These are phyloP conservation scores for Andrographis paniculata DNA, from an alignment of 305 asterid species.

Conservation along the genomic window DNA sequence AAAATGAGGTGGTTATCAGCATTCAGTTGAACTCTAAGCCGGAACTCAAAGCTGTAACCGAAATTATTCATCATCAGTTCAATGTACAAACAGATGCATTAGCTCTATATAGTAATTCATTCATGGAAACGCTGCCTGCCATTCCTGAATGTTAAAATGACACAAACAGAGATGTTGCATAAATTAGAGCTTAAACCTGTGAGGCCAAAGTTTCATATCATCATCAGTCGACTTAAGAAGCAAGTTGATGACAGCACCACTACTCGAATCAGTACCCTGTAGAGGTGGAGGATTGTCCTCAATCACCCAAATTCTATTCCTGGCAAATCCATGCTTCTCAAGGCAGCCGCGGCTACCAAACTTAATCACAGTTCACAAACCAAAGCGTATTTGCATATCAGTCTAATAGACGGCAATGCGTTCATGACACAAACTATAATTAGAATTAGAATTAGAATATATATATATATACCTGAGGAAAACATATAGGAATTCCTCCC, in stretches of 20 bases:
- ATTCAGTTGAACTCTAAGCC: conserved; percentile 50
- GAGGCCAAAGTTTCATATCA: conserved; percentile 50
- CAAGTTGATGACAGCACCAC: conserved; percentile 45
- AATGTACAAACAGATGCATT: too few relatives aligned
- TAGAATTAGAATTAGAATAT: too few relatives aligned
- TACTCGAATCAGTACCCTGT: conserved; percentile 26
- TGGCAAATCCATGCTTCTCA: conserved; percentile 60
- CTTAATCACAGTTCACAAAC: not conserved
- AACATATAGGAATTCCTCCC: conserved; percentile 14
- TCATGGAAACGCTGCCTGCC: too few relatives aligned
- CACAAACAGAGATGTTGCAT: not conserved
- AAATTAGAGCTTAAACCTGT: conserved; percentile 30
- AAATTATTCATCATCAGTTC: conserved; percentile 7
- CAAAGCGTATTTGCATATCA: not conserved
- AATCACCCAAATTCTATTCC: conserved; percentile 54
- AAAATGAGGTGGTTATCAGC: conserved; percentile 50
- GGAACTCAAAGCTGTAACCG: conserved; percentile 49
- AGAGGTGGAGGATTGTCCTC: conserved; percentile 54
- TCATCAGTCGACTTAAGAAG: conserved; percentile 50
- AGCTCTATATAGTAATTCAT: too few relatives aligned
- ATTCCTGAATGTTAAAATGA: not conserved
- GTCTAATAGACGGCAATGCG: not conserved
- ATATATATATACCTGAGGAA: conserved; percentile 11
- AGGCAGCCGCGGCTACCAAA: conserved; percentile 33
- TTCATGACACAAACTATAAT: too few relatives aligned